phyloP scores from a whole-genome alignment of 73 alveolate species.

The Urostyla sp. region DNA sequence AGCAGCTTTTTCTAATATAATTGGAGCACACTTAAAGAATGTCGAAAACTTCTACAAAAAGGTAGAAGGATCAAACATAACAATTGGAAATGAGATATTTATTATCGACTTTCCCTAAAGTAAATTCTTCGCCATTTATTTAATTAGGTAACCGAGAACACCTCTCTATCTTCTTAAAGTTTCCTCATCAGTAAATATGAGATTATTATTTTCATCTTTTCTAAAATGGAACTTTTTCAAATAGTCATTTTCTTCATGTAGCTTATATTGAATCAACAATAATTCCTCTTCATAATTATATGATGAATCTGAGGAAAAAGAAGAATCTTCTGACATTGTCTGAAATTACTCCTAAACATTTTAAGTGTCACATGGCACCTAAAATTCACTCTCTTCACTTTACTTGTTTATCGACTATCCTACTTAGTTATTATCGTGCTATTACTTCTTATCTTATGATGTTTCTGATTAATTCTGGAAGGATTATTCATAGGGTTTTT shows the following conservation, averaged over 20 bases:
- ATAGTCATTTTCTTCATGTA: background rate
- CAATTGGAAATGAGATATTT: slow-evolving; percentile 81
- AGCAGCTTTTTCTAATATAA: slow-evolving; percentile 78
- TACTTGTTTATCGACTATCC: background rate
- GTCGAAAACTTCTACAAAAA: slow-evolving; percentile 75
- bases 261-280: background rate
- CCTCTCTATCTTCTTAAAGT: slow-evolving; percentile 63
- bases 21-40: slow-evolving; percentile 72
- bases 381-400: too few relatives aligned
- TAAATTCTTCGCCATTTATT: slow-evolving; percentile 78
- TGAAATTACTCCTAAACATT: background rate
- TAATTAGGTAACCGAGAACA: slow-evolving; percentile 72
- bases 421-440: background rate
- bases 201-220: slow-evolving; percentile 38
- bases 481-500: background rate
- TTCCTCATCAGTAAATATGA: slow-evolving; percentile 62
- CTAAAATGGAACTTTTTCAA: slow-evolving; percentile 27
- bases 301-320: too few relatives aligned
- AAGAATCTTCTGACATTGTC: too few relatives aligned
- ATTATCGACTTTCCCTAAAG: slow-evolving; percentile 78
- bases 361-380: background rate
- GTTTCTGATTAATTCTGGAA: too few relatives aligned
- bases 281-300: background rate
- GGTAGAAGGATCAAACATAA: slow-evolving; percentile 78
- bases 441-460: too few relatives aligned